Evolutionary conservation across 441 rosid genomes (phyloP), one percentile per base, ranked within the genome.

Genomic region (Raphanus hybrid): DNA sequence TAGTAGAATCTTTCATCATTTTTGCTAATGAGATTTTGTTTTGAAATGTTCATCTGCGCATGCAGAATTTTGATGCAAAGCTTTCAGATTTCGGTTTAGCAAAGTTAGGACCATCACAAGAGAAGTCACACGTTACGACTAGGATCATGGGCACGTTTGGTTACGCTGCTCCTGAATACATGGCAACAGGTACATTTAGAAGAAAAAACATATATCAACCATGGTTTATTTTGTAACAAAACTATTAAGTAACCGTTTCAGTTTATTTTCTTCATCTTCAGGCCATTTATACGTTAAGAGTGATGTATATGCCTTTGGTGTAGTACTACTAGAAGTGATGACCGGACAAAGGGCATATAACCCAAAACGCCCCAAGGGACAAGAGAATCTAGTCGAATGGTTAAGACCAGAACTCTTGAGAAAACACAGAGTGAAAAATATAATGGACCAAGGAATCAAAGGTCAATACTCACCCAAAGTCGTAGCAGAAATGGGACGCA

Each of bases 71-170:
- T 58, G 62, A 58, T 58, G 62, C 62, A 58, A 58, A 58, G 62
- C 29, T 58, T 20, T 58, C 62, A 20, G 62, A 58, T 58, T 58
- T 58, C 14, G 62, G 62, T 20, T 58, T 58, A 58, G 62, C 62
- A 58, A 20, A 58, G 32, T 20, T 58, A 4, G 62, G 62, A 23
- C 62, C 62, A 58, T 58, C 62, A 23, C 32, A 58, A 20, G 62
- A 58, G 62, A 58, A 58, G 62, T 58, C 62, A 58, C 62, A 58
- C 32, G 62, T 58, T 58, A 58, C 62, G 32, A 58, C 62, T 58
- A 58, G 62, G 62, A 20, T 58, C 32, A 58, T 58, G 62, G 62
- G 62, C 62, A 58, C 62, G 14, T 58, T 20, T 20, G 62, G 62
- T 58, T 58, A 58, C 32, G 62, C 62, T 58, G 62, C 62, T 23